These are phyloP conservation scores for Yamadazyma sp. DNA, from an alignment of 1,139 yeast genomes.

Conservation along the genomic window DNA sequence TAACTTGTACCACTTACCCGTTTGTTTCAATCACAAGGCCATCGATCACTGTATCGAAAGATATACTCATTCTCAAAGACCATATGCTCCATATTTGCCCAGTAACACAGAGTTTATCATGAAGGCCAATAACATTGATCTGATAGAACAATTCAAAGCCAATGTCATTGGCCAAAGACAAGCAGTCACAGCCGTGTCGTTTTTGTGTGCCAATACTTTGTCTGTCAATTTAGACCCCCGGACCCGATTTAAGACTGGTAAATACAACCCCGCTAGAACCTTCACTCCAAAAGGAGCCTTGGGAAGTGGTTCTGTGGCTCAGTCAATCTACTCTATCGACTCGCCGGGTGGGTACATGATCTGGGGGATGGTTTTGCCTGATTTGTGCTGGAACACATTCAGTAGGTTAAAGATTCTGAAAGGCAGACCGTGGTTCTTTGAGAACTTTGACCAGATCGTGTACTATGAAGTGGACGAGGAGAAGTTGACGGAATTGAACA, in stretches of 20 bases:
- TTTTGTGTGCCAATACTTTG: constrained; percentile 35
- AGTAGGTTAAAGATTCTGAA: constrained; percentile 19
- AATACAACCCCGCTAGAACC: constrained; percentile 38
- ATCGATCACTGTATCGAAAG: constrained; percentile 30
- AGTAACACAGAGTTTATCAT: constrained; percentile 30
- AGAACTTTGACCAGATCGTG: constrained; percentile 33
- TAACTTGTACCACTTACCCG: constrained; percentile 26
- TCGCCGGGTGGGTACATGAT: constrained; percentile 42
- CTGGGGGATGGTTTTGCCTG: constrained; percentile 38
- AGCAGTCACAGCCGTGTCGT: constrained; percentile 35
- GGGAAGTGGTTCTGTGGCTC: constrained; percentile 34
- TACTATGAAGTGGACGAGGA: constrained; percentile 35
- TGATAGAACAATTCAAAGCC: constrained; percentile 27
- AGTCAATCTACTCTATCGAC: constrained; percentile 35
- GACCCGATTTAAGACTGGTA: constrained; percentile 29
- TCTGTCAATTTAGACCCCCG: constrained; percentile 35
- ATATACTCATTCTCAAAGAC: constrained; percentile 35
- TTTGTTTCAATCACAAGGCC: constrained; percentile 32
- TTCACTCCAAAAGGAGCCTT: constrained; percentile 38
- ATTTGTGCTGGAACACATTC: constrained; percentile 37
- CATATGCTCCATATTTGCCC: constrained; percentile 37
- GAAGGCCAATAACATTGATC: constrained; percentile 27
- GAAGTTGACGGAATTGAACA: constrained; percentile 24
- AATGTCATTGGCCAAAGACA: constrained; percentile 28
- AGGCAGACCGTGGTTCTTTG: constrained; percentile 33